Conservation (phyloP, 192 early-diverging fungal genomes). For the Linnemannia elongata region DNA sequence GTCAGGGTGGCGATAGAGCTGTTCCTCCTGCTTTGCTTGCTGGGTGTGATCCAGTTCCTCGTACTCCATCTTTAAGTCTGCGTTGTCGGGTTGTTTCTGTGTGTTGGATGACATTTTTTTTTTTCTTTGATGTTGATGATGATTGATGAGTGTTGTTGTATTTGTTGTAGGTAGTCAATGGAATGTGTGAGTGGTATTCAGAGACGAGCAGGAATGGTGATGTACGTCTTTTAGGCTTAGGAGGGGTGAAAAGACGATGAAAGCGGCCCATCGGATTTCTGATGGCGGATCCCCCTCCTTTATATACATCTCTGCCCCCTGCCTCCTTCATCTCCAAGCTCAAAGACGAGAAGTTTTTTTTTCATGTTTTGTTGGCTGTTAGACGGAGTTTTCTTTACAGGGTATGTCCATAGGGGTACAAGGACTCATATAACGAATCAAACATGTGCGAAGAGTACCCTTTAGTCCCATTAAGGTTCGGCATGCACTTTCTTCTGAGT, state of each 20-base stretch:
- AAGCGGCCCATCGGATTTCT: constrained; percentile 54
- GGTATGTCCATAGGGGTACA: neutral
- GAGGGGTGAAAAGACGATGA: constrained; percentile 60
- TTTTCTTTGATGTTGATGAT: constrained; percentile 17
- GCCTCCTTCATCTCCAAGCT: neutral
- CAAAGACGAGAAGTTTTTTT: neutral
- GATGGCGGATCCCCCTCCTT: constrained; percentile 7
- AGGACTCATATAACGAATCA: neutral
- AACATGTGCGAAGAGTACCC: neutral
- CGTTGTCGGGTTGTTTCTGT: neutral
- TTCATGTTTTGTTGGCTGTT: neutral
- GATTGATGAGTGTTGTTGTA: neutral
- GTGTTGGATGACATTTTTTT: constrained; percentile 26
- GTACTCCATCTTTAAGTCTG: constrained; percentile 14
- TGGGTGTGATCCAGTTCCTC: constrained; percentile 5
- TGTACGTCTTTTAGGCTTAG: constrained; percentile 51
- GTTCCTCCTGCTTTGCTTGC: constrained; percentile 1
- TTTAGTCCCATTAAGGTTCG: neutral
- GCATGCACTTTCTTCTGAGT: neutral
- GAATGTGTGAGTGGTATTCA: neutral
- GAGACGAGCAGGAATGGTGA: constrained; percentile 5
- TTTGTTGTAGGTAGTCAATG: neutral
- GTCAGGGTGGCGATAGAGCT: neutral
- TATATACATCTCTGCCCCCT: constrained; percentile 30
- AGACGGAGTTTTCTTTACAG: neutral